Evolutionary conservation across 2,329 filamentous ascomycete genomes (phyloP), one percentile per base, ranked within the genome.

Genomic region (Diplodia corticola): DNA sequence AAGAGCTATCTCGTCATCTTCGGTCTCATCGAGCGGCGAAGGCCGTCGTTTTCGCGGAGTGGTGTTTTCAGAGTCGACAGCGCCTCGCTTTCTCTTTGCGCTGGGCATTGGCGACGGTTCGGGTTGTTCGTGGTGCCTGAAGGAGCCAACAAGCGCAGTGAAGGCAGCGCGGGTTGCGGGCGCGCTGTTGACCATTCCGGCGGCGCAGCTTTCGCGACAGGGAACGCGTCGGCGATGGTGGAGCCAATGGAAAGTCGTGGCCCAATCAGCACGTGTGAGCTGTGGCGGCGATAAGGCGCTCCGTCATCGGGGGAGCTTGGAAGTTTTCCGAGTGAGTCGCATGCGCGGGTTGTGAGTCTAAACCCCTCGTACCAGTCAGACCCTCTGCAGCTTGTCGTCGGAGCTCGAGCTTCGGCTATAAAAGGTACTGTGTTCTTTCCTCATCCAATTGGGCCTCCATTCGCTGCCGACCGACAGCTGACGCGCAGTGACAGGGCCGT

Each of bases 51-150:
- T 66, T 24, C 57, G 46, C 13, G 64, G 64, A n/a, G 64, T 66
- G 17, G 64, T 61, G 37, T 48, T 54, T 22, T 60, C 55, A 7
- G 53, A 48, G 13, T 54, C 64, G 20, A 37, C 48, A 2, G 33
- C 55, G 17, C 30, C 35, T 48, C 64, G 46, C 26, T 57, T 66
- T 15, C 64, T 66, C 64, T 66, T 66, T 20, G 26, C 64, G 35
- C 64, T 65, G 17, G 64, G 53, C 64, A 65, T 65, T 46, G 26
- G 50, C 26, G 37, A 37, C 26, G 49, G n/a, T 24, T 20, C 37
- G 3, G 51, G 15, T 4, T 7, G 26, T n/a, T 35, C 57, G 9
- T 49, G 26, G 57, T 61, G 57, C 17, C 44, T 61, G 57, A 61
- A 49, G 28, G 57, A 61, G 44, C 28, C 22, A n/a, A 61, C 57